Percentiles rank a stretch among this genome's conserved stretches.
Conservation (phyloP, 2,329 filamentous ascomycete species). For the Piedraia hortae region DNA sequence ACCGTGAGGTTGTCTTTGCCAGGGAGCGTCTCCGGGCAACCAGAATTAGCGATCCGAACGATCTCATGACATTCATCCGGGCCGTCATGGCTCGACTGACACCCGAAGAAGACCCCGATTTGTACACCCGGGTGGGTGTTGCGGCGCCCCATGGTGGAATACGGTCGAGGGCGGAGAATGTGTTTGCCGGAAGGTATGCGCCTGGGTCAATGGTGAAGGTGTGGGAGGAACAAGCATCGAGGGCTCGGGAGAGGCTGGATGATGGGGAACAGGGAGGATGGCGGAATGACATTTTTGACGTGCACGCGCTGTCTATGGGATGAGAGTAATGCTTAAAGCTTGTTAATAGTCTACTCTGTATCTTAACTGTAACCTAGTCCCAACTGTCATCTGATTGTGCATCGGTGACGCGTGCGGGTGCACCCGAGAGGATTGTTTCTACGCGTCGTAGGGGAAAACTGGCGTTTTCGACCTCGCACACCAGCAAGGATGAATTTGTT, state of each 20-base stretch:
- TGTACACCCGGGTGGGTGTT: constrained; percentile 48
- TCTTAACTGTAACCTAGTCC: no score
- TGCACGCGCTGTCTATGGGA: constrained; percentile 7
- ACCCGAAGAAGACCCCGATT: constrained; percentile 44
- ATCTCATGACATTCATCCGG: constrained; percentile 55
- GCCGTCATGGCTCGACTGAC: constrained; percentile 53
- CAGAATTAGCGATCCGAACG: constrained; percentile 51
- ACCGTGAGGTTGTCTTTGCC: constrained; percentile 66
- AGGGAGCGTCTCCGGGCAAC: constrained; percentile 67
- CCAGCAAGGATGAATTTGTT: constrained; percentile 35
- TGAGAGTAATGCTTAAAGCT: no score
- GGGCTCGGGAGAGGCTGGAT: constrained; percentile 45
- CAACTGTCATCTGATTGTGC: no score
- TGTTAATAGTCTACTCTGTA: no score
- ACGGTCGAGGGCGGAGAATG: constrained; percentile 13
- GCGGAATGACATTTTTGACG: constrained; percentile 61
- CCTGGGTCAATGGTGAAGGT: constrained; percentile 70
- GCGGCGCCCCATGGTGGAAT: constrained; percentile 20
- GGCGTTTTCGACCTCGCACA: background rate
- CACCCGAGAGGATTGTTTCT: no score
- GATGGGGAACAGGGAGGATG: constrained; percentile 46
- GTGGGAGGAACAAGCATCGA: constrained; percentile 56
- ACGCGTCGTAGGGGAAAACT: no score
- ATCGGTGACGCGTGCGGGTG: no score
- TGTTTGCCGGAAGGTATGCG: constrained; percentile 66